Evolutionary conservation across 176 grass and related monocot species (phyloP).

Genomic region (Cenchrus americanus): DNA sequence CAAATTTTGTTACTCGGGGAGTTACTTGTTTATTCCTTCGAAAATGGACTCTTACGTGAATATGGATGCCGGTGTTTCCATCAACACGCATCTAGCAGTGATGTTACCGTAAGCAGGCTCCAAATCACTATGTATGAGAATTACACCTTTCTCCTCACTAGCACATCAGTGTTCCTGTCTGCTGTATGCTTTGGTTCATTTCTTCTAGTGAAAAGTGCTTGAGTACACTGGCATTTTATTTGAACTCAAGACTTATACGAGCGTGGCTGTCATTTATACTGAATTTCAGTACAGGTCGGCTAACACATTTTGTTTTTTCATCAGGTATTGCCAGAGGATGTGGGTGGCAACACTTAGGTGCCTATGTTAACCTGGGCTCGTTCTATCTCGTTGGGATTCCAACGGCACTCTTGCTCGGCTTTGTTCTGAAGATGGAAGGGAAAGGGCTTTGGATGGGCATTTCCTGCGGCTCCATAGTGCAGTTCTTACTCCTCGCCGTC

Average conservation of each 20-base stretch:
- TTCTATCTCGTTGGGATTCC: constrained; percentile 91
- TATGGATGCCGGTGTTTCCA: constrained; percentile 63
- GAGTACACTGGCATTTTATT: neutral
- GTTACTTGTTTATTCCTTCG: constrained; percentile 44
- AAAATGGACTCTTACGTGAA: constrained; percentile 61
- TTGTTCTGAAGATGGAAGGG: constrained; percentile 67
- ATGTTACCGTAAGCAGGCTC: constrained; percentile 54
- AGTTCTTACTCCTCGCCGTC: constrained; percentile 58
- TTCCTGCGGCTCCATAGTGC: constrained; percentile 65
- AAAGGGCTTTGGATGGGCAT: constrained; percentile 89
- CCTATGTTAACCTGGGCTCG: constrained; percentile 78
- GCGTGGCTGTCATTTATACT: constrained; percentile 1
- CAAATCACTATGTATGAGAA: constrained; percentile 56
- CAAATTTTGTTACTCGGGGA: constrained; percentile 40
- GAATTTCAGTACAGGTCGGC: neutral
- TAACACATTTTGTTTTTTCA: neutral
- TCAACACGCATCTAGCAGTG: constrained; percentile 53
- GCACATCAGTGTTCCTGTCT: constrained; percentile 33
- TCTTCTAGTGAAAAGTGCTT: neutral
- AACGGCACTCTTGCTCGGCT: constrained; percentile 59
- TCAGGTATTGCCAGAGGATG: constrained; percentile 86
- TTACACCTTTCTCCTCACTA: constrained; percentile 39
- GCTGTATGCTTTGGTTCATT: constrained; percentile 1
- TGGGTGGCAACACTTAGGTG: constrained; percentile 89
- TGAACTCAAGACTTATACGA: neutral